Base-by-base conservation (phyloP, 208 protist species). In the Wallacemonas rigidus region DNA sequence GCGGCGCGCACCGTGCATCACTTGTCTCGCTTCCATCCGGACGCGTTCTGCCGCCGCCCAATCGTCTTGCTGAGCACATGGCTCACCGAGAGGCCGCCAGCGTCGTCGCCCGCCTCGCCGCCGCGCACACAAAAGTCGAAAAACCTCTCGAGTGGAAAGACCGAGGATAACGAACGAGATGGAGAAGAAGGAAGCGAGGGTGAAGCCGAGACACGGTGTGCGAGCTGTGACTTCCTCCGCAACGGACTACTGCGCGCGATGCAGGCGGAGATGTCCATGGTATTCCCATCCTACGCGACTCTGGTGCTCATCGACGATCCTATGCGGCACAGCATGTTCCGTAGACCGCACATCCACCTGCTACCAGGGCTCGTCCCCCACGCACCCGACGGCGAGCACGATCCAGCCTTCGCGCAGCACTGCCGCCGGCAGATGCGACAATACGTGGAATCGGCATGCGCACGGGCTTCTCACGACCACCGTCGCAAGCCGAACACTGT, bases 21-120 rank as follows among this genome's bases (percentile, higher is more conserved):
- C 60, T 17, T 65, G 11, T 55, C 14, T 68, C 72, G 48, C 68
- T 81, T 11, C 72, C 61, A 15, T 68, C n/a, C 43, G 67, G 15
- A 70, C 58, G 3, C 71, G 2, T 51, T 85, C 51, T 85, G 80
- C 53, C 71, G 75, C 35, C 72, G 63, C 17, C 80, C 80, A 1
- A 51, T 85, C 8, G 76, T 76, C 11, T 60, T 85, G 14, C 36
- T 85, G 36, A 84, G 70, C 71, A 76, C 67, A 1, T 76, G 79
- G 44, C 45, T 55, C 9, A 36, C 2, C 3, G 60, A 72, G 12
- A 5, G 51, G 5, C 51, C 14, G 51, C 9, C 12, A 36, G 36
- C 53, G 48, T 12, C 35, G 41, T 38, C 54, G 14, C 35, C 50
- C 38, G 9, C 35, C 7, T 3, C 35, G 51, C 40, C 53, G 26